These are phyloP conservation scores for Cicer bijugum DNA, from an alignment of 306 rosid species.

Conservation along the genomic window DNA sequence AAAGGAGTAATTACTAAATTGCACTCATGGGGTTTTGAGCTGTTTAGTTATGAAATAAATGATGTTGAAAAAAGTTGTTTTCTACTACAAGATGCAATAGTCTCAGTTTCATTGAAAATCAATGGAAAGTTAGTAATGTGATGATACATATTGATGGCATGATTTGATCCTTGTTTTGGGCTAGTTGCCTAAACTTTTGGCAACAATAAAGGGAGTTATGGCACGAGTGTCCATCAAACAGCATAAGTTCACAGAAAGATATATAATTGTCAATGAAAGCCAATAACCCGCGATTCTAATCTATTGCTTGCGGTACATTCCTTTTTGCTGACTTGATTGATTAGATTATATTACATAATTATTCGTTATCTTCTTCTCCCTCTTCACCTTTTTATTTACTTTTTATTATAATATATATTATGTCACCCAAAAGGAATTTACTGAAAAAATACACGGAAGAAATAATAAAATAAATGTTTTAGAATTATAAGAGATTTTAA, in stretches of 20 bases:
- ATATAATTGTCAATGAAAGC: slow-evolving; percentile 42
- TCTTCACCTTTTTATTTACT: background rate
- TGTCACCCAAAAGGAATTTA: background rate
- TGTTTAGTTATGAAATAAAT: too few relatives aligned
- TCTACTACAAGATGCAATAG: background rate
- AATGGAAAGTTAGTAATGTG: slow-evolving; percentile 41
- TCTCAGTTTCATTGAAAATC: slow-evolving; percentile 47
- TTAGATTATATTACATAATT: slow-evolving; percentile 1
- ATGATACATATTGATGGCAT: slow-evolving; percentile 44
- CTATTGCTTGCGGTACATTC: slow-evolving; percentile 52
- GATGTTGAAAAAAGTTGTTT: slow-evolving; percentile 13
- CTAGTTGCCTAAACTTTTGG: slow-evolving; percentile 55
- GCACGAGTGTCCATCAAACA: slow-evolving; percentile 38
- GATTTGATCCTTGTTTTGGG: slow-evolving; percentile 53
- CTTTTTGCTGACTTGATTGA: slow-evolving; percentile 49
- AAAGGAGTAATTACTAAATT: slow-evolving; percentile 44
- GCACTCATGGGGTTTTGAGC: slow-evolving; percentile 40
- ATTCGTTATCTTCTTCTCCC: background rate
- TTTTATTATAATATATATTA: background rate
- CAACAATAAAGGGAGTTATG: slow-evolving; percentile 52
- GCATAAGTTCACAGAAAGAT: slow-evolving; percentile 53
- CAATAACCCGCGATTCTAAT: slow-evolving; percentile 50
- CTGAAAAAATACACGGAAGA: too few relatives aligned
- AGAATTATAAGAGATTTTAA: too few relatives aligned
- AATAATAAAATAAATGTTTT: too few relatives aligned